Conservation (phyloP, 2,329 filamentous ascomycete species). For the Gyromitra esculenta region DNA sequence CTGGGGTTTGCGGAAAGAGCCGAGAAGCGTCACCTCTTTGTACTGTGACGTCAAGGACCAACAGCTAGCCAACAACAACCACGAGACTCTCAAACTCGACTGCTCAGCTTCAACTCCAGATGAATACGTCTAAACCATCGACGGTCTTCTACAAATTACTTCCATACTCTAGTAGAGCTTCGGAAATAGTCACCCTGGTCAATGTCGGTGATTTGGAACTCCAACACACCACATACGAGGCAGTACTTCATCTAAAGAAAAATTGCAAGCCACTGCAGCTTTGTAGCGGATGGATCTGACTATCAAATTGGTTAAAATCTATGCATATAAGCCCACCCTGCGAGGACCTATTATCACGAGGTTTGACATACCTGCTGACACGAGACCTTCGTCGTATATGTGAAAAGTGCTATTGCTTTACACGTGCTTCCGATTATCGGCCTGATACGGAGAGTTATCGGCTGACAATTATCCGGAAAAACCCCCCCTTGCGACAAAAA, state of each 20-base stretch:
- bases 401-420: not conserved
- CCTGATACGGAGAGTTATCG: not conserved
- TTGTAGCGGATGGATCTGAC: not conserved
- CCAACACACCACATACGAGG: not conserved
- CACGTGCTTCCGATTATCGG: not conserved
- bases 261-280: not conserved
- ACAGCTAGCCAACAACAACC: conserved; percentile 20
- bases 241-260: not conserved
- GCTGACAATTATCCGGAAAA: conserved; percentile 1
- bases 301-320: not conserved
- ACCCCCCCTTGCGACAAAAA: not conserved
- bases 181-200: not conserved
- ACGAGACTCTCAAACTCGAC: not conserved
- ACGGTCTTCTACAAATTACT: not conserved
- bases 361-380: not conserved
- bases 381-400: not conserved
- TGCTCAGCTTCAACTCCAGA: conserved; percentile 23
- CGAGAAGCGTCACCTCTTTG: conserved; percentile 16
- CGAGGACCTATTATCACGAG: conserved; percentile 6
- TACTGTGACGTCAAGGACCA: conserved; percentile 37
- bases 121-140: not conserved
- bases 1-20: conserved; percentile 3
- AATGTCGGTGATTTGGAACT: not conserved
- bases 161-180: not conserved
- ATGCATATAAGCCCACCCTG: not conserved